phyloP scores from a whole-genome alignment of 495 filamentous ascomycete genomes.

The Tuber brumale region DNA sequence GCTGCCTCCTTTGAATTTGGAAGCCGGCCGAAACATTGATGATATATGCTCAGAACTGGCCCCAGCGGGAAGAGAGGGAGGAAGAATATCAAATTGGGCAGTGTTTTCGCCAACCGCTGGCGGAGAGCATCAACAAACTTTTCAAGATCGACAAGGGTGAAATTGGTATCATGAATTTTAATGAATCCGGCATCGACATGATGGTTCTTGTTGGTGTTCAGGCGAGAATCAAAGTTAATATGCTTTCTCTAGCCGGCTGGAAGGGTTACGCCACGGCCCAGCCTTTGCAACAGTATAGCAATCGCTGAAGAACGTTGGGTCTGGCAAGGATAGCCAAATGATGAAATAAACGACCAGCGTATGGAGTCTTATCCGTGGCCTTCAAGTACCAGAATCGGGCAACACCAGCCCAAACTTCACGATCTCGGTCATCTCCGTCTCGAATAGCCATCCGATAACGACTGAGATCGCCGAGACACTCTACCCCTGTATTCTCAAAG shows the following conservation, averaged over 20 bases:
- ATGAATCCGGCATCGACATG: constrained; percentile 48
- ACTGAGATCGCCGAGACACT: constrained; percentile 75
- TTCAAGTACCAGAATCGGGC: constrained; percentile 75
- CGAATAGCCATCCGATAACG: constrained; percentile 74
- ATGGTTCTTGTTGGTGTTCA: constrained; percentile 27
- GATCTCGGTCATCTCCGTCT: constrained; percentile 61
- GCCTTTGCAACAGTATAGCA: constrained; percentile 59
- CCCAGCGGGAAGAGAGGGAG: constrained; percentile 34
- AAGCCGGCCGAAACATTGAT: constrained; percentile 26
- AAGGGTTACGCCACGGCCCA: constrained; percentile 45
- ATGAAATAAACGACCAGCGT: constrained; percentile 70
- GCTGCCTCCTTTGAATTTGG: constrained; percentile 14
- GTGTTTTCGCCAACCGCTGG: constrained; percentile 16
- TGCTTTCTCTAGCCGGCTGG: constrained; percentile 54
- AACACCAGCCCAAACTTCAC: constrained; percentile 71
- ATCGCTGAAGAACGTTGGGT: constrained; percentile 64
- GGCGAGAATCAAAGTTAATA: constrained; percentile 51
- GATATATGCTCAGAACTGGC: constrained; percentile 34
- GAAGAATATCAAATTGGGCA: constrained; percentile 33
- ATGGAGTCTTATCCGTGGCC: constrained; percentile 64
- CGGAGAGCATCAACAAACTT: constrained; percentile 44
- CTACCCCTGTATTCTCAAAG: constrained; percentile 83
- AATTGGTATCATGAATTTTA: constrained; percentile 54
- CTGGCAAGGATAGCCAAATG: constrained; percentile 76
- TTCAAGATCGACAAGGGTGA: constrained; percentile 47